phyloP scores from a whole-genome alignment of 1,139 yeast species.

The Yamadazyma kanchanaburiensis region DNA sequence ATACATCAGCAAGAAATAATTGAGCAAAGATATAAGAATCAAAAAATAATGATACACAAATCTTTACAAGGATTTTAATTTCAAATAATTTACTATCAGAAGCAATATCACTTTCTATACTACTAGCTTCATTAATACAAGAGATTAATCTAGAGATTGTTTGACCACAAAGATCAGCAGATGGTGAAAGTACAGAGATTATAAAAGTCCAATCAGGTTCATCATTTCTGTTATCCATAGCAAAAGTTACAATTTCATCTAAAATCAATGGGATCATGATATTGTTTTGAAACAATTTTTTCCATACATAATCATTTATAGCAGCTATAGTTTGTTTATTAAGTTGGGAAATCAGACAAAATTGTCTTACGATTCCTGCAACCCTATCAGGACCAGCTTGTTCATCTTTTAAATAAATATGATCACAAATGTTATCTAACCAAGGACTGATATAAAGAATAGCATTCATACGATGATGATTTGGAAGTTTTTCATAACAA shows the following conservation, averaged over 20 bases:
- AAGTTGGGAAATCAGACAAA: conserved; percentile 59
- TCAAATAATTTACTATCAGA: conserved; percentile 68
- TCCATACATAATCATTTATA: conserved; percentile 63
- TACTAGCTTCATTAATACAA: conserved; percentile 48
- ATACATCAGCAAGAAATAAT: conserved; percentile 68
- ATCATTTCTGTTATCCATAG: conserved; percentile 72
- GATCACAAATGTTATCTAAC: conserved; percentile 64
- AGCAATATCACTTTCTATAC: conserved; percentile 52
- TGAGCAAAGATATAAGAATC: conserved; percentile 67
- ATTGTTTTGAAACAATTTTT: conserved; percentile 59
- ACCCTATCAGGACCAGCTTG: conserved; percentile 60
- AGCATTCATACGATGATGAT: conserved; percentile 33
- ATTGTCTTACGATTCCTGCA: conserved; percentile 58
- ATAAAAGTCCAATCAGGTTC: conserved; percentile 65
- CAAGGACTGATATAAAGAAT: conserved; percentile 68
- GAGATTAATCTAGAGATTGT: conserved; percentile 54
- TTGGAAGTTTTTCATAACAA: conserved; percentile 46
- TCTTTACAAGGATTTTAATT: conserved; percentile 63
- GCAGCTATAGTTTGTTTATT: conserved; percentile 36
- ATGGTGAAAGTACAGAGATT: conserved; percentile 66
- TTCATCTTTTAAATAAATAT: conserved; percentile 52
- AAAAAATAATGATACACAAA: conserved; percentile 67
- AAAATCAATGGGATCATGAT: conserved; percentile 56
- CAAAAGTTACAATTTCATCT: conserved; percentile 71
- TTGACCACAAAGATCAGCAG: conserved; percentile 69